Evolutionary conservation across 2,329 filamentous ascomycete species (phyloP), one percentile per base, ranked within the genome.

Genomic region (Cladosporium phlei): DNA sequence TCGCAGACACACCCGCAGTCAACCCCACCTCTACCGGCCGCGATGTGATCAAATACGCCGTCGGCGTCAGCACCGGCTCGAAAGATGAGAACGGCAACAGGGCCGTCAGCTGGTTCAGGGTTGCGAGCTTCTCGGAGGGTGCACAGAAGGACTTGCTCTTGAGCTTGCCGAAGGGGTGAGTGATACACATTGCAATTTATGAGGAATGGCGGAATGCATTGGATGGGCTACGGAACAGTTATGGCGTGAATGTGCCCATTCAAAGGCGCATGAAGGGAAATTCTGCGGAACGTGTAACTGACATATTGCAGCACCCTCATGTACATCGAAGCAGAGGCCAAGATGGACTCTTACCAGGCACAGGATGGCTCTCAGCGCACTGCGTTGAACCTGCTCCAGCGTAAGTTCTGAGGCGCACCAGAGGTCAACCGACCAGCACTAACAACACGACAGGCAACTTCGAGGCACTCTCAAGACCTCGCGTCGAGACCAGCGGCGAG

Each of bases 81-180:
- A 73, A 70, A 55, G 86, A 91, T 10, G 85, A 91, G 12, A 53
- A 59, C 21, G 63, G 63, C 17, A 85, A 87, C 68, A 76, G 80
- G 62, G 77, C 81, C 64, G 87, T 85, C 22, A 93, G 84, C 74
- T 97, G 86, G 86, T 97, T 94, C 77, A 77, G 76, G 48, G 75
- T 97, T 46, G 75, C 82, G 25, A 81, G 76, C 70, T 97, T 97
- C 65, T 58, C 71, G 43, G 71, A 73, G 11, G 86, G 85, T 10
- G 68, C 77, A 39, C 74, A 78, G 64, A 82, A 83, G 61, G 86
- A 95, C 53, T 84, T 79, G 61, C 65, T 95, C 57, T 70, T 86
- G 62, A 73, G 69, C 60, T 69, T 96, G 67, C 80, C 81, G 46
- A 97, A 96, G 75, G 91, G 91, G 87, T 95, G 71, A 66, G 86